phyloP scores from a whole-genome alignment of 306 rosid species.

The Quercus mongolica region DNA sequence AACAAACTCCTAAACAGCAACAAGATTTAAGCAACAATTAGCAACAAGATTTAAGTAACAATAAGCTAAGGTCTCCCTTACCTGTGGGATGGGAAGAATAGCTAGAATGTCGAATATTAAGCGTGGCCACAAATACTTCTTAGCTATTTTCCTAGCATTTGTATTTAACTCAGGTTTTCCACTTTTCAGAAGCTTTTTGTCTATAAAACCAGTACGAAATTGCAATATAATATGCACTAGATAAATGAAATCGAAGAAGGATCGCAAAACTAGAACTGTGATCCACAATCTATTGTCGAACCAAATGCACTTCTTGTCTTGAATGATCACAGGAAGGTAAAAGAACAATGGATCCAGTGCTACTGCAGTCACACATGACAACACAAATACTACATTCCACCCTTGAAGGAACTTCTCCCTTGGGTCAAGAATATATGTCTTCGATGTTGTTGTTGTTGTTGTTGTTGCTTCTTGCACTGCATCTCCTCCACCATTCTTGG shows the following conservation, averaged over 20 bases:
- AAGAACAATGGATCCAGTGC: slow-evolving; percentile 92
- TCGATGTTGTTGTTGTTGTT: too few relatives aligned
- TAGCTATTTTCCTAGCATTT: slow-evolving; percentile 86
- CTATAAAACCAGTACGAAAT: slow-evolving; percentile 84
- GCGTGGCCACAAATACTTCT: slow-evolving; percentile 72
- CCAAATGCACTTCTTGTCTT: slow-evolving; percentile 56
- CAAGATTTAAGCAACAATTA: too few relatives aligned
- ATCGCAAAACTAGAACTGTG: slow-evolving; percentile 74
- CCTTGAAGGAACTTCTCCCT: slow-evolving; percentile 87
- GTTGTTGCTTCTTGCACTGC: too few relatives aligned
- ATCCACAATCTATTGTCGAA: slow-evolving; percentile 68
- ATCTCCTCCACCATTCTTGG: too few relatives aligned
- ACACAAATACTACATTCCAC: slow-evolving; percentile 88
- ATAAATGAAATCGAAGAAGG: slow-evolving; percentile 76
- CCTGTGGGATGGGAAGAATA: slow-evolving; percentile 97
- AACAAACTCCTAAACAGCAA: too few relatives aligned
- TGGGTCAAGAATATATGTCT: slow-evolving; percentile 62
- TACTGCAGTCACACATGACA: slow-evolving; percentile 74
- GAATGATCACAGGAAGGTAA: slow-evolving; percentile 73
- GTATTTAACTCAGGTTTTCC: slow-evolving; percentile 85
- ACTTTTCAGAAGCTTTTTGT: slow-evolving; percentile 62
- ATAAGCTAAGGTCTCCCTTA: slow-evolving; percentile 3
- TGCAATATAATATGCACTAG: slow-evolving; percentile 80
- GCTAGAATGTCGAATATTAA: slow-evolving; percentile 87
- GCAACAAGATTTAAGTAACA: too few relatives aligned